A percentile compares a stretch with the other conserved stretches of the same genome.
phyloP scores from a whole-genome alignment of 2,329 filamentous ascomycete species.

The Hirsutella minnesotensis region DNA sequence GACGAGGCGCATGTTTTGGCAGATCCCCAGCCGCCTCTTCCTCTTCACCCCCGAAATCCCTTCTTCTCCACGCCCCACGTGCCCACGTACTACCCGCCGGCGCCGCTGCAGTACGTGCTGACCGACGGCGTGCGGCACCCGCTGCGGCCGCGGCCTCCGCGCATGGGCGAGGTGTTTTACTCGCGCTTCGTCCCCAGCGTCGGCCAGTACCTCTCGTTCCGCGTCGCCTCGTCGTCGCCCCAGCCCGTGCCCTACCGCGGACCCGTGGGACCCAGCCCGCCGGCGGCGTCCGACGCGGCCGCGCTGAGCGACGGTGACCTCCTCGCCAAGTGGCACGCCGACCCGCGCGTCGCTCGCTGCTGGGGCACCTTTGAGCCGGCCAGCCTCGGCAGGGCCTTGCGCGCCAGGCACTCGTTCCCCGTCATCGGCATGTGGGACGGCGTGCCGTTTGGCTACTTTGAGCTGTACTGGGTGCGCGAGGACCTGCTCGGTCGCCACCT shows the following conservation, averaged over 20 bases:
- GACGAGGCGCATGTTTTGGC: constrained; percentile 76
- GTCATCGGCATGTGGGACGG: constrained; percentile 91
- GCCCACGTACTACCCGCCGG: constrained; percentile 81
- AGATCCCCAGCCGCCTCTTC: constrained; percentile 75
- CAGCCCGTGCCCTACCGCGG: constrained; percentile 54
- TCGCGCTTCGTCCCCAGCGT: constrained; percentile 74
- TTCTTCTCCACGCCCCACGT: constrained; percentile 76
- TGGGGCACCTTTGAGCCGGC: constrained; percentile 61
- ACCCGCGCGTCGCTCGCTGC: constrained; percentile 69
- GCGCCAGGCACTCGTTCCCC: constrained; percentile 68
- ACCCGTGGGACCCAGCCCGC: constrained; percentile 32
- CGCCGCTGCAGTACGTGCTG: constrained; percentile 68
- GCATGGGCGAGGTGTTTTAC: constrained; percentile 87
- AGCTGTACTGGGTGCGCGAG: constrained; percentile 97
- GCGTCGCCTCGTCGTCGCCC: constrained; percentile 61
- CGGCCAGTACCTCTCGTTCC: constrained; percentile 77
- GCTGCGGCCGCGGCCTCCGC: constrained; percentile 73
- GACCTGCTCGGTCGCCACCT: constrained; percentile 64
- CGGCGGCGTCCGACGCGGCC: constrained; percentile 27
- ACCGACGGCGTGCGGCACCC: constrained; percentile 76
- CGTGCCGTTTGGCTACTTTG: constrained; percentile 92
- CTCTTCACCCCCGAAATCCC: constrained; percentile 56
- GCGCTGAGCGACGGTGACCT: constrained; percentile 38
- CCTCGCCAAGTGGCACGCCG: constrained; percentile 79
- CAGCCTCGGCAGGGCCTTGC: constrained; percentile 57